Evolutionary conservation across 164 flowering plant species (phyloP).

Genomic region (Magnolia officinalis): DNA sequence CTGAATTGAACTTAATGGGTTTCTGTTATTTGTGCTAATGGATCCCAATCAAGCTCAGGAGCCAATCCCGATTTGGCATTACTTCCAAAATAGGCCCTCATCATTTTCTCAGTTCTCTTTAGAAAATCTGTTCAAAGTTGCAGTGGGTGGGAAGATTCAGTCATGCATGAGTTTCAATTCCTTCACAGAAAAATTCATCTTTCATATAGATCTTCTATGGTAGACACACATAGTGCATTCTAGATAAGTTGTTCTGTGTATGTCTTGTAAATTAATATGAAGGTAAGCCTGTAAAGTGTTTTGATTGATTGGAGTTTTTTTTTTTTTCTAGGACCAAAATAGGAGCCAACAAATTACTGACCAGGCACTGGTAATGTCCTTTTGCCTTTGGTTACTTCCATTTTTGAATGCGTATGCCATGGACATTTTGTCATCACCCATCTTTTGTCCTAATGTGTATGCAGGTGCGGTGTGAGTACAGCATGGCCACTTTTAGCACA

Average conservation of each 20-base stretch:
- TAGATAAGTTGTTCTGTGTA: too few species aligned
- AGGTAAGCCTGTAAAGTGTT: background rate
- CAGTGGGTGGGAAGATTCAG: background rate
- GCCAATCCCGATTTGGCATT: background rate
- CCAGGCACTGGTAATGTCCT: slow-evolving; percentile 67
- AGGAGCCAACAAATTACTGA: slow-evolving; percentile 74
- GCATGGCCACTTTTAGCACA: slow-evolving; percentile 97
- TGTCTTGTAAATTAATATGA: too few species aligned
- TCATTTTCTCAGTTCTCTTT: too few species aligned
- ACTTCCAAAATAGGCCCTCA: background rate
- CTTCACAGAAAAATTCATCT: background rate
- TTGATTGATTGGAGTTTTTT: background rate
- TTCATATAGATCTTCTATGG: background rate
- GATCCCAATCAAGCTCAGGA: too few species aligned
- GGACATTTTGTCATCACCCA: background rate
- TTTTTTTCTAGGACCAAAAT: slow-evolving; percentile 59
- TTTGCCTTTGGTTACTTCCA: background rate
- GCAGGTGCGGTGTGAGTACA: slow-evolving; percentile 94
- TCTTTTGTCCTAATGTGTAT: slow-evolving; percentile 1
- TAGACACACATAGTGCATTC: background rate
- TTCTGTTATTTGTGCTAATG: too few species aligned
- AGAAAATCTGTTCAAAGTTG: too few species aligned
- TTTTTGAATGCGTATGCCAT: background rate
- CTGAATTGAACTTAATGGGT: too few species aligned
- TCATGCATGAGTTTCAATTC: background rate